Percentiles rank a stretch among this genome's conserved stretches.
These are phyloP conservation scores for Colletotrichum tanaceti DNA, from an alignment of 2,329 filamentous ascomycete species.

Conservation along the genomic window DNA sequence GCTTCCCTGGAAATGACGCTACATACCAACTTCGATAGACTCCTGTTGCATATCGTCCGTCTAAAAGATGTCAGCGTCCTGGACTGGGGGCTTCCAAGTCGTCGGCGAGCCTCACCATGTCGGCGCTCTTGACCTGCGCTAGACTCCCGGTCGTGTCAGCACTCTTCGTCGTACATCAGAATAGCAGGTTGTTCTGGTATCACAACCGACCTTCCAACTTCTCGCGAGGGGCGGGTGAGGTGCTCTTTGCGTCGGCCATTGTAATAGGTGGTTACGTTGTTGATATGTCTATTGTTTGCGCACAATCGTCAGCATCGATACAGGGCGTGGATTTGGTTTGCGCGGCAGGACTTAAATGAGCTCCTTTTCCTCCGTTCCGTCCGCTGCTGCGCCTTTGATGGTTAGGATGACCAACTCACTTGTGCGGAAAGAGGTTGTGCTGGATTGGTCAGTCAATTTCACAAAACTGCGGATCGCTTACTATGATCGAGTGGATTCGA, in stretches of 20 bases:
- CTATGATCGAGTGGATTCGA: constrained; percentile 18
- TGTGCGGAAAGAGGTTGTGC: constrained; percentile 1
- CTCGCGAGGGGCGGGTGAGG: constrained; percentile 67
- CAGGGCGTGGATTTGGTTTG: constrained; percentile 3
- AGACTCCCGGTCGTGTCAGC: constrained; percentile 41
- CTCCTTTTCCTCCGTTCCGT: constrained; percentile 28
- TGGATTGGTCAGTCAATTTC: background rate
- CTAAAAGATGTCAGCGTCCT: constrained; percentile 61
- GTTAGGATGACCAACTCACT: constrained; percentile 22
- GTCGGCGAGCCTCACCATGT: constrained; percentile 78
- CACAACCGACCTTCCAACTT: constrained; percentile 77
- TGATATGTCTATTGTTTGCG: background rate
- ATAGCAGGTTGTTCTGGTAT: constrained; percentile 12
- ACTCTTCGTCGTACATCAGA: constrained; percentile 1
- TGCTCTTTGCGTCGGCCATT: constrained; percentile 55
- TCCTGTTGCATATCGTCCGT: constrained; percentile 98
- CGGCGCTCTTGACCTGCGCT: constrained; percentile 98
- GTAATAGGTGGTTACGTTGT: constrained; percentile 7
- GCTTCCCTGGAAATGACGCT: constrained; percentile 17
- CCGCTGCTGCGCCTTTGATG: constrained; percentile 6
- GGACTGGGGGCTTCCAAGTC: constrained; percentile 34
- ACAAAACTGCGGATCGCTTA: background rate
- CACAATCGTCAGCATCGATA: constrained; percentile 18
- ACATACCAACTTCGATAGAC: constrained; percentile 93
- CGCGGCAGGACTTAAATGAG: background rate